Evolutionary conservation across 2,329 filamentous ascomycete species (phyloP).

Genomic region (Ascochyta fabae): DNA sequence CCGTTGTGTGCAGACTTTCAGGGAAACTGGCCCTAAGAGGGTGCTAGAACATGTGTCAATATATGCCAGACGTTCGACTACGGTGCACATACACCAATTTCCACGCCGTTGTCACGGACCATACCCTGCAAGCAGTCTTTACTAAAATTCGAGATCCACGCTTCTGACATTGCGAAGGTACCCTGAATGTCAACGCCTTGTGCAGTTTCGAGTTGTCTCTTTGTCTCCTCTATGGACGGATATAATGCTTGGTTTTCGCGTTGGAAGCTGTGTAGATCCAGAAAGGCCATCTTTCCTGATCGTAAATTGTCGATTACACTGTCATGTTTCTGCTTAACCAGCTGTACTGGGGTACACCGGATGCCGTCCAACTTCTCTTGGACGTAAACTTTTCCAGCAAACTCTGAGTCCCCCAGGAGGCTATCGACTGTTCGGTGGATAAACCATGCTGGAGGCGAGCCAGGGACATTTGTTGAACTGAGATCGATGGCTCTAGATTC

Average conservation of each 20-base stretch:
- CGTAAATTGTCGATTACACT: slow-evolving; percentile 24
- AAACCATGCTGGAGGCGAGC: slow-evolving; percentile 36
- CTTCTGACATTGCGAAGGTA: slow-evolving; percentile 33
- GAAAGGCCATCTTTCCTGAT: slow-evolving; percentile 27
- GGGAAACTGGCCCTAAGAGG: slow-evolving; percentile 18
- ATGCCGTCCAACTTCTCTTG: slow-evolving; percentile 19
- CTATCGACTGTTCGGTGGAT: slow-evolving; percentile 20
- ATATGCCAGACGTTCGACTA: neutral
- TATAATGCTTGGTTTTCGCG: slow-evolving; percentile 27
- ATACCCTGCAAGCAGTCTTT: slow-evolving; percentile 24
- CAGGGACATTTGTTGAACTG: slow-evolving; percentile 23
- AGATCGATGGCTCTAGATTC: slow-evolving; percentile 23
- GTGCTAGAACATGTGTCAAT: slow-evolving; percentile 11
- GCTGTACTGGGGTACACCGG: slow-evolving; percentile 32
- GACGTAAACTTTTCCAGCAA: slow-evolving; percentile 25
- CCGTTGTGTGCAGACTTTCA: slow-evolving; percentile 10
- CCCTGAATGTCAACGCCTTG: slow-evolving; percentile 21
- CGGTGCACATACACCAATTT: slow-evolving; percentile 28
- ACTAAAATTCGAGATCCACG: slow-evolving; percentile 27
- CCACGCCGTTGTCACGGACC: slow-evolving; percentile 24
- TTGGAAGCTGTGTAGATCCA: slow-evolving; percentile 30
- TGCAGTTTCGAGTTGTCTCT: slow-evolving; percentile 16
- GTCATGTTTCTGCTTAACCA: slow-evolving; percentile 26
- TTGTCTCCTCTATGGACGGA: slow-evolving; percentile 20
- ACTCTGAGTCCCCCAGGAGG: slow-evolving; percentile 10